A percentile compares a stretch with the other conserved stretches of the same genome.
Conservation (phyloP, 2,329 filamentous ascomycete genomes). For the Ophiosphaerella narmari region DNA sequence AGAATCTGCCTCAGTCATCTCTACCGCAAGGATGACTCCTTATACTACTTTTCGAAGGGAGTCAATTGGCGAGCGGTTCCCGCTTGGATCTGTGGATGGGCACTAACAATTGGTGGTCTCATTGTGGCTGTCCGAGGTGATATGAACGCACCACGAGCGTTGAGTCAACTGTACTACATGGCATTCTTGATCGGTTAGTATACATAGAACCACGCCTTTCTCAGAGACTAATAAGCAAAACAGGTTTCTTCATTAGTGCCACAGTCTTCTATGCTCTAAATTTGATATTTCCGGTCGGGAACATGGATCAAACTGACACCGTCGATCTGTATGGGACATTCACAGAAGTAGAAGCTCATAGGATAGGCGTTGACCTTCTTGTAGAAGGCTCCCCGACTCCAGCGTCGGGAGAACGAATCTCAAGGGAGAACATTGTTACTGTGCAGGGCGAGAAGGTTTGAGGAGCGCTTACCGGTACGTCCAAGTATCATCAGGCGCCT, state of each 20-base stretch:
- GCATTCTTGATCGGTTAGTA: constrained; percentile 52
- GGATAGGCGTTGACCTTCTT: constrained; percentile 45
- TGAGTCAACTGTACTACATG: constrained; percentile 55
- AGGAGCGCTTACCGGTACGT: no score
- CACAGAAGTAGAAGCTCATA: constrained; percentile 49
- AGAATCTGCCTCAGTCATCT: constrained; percentile 45
- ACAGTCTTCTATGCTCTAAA: constrained; percentile 43
- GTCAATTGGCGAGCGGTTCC: constrained; percentile 51
- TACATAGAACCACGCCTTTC: neutral
- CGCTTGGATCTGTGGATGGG: constrained; percentile 53
- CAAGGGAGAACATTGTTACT: neutral
- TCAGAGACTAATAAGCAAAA: constrained; percentile 1
- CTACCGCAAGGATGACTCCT: constrained; percentile 41
- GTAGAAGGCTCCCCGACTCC: constrained; percentile 9
- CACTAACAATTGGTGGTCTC: constrained; percentile 50
- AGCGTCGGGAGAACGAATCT: neutral
- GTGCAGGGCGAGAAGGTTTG: neutral
- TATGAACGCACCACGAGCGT: constrained; percentile 38
- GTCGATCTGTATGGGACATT: constrained; percentile 54
- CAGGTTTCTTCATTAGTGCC: constrained; percentile 49
- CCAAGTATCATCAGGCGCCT: no score
- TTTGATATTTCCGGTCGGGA: constrained; percentile 46
- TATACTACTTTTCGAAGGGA: constrained; percentile 53
- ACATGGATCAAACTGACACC: constrained; percentile 51
- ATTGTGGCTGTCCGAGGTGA: constrained; percentile 44